These are phyloP conservation scores for Xylaria sp. DNA, from an alignment of 495 filamentous ascomycete species.

Conservation along the genomic window DNA sequence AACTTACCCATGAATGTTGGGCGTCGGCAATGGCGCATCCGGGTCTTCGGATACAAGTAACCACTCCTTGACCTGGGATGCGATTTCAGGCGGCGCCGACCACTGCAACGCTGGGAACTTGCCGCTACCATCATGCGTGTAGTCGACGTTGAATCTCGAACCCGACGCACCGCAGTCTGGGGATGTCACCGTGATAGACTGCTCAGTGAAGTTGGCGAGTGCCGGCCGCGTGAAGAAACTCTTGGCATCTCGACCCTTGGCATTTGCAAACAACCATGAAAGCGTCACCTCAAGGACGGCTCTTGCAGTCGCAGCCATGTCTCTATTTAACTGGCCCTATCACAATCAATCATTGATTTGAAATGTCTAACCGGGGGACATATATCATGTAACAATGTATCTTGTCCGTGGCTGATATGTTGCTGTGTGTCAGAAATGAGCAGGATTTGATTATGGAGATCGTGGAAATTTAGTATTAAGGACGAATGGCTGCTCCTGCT, in stretches of 20 bases:
- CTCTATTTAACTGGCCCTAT: neutral
- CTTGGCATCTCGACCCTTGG: conserved; percentile 53
- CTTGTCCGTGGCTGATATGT: neutral
- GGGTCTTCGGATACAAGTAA: conserved; percentile 59
- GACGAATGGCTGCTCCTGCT: neutral
- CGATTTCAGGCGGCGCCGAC: conserved; percentile 40
- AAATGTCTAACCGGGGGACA: neutral
- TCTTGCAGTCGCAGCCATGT: conserved; percentile 28
- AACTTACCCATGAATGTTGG: conserved; percentile 53
- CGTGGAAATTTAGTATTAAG: neutral
- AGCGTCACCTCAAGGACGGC: conserved; percentile 47
- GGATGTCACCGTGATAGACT: conserved; percentile 53
- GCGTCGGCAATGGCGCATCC: conserved; percentile 55
- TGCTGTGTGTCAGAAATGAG: neutral
- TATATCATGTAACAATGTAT: neutral
- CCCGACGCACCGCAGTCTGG: conserved; percentile 53
- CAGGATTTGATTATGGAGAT: neutral
- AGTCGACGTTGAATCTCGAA: conserved; percentile 47
- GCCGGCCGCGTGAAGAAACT: conserved; percentile 54
- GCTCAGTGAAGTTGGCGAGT: conserved; percentile 46
- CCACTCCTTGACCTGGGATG: conserved; percentile 51
- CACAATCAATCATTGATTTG: neutral
- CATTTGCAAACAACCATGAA: conserved; percentile 44
- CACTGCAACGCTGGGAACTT: conserved; percentile 40
- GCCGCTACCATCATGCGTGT: conserved; percentile 49